Conservation (phyloP, 176 grass and related monocot species). For the Coix lacrymajobi region DNA sequence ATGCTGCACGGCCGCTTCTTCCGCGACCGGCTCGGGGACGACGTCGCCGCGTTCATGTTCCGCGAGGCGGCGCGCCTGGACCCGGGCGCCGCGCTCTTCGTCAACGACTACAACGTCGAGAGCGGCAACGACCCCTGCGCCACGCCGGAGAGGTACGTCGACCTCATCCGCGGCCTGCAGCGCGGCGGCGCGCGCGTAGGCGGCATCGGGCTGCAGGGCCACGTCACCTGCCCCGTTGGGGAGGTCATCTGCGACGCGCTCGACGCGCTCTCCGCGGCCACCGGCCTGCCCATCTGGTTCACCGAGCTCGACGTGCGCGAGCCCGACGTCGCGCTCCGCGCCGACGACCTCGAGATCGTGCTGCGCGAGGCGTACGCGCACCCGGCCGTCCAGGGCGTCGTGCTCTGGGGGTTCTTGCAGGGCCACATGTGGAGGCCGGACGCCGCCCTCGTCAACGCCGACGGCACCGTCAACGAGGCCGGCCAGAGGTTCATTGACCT, state of each 20-base stretch:
- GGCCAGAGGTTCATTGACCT: constrained; percentile 30
- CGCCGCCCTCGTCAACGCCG: constrained; percentile 34
- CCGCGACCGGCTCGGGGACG: constrained; percentile 33
- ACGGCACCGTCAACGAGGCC: constrained; percentile 48
- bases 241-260: constrained; percentile 36
- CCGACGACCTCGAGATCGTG: constrained; percentile 61
- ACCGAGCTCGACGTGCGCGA: constrained; percentile 58
- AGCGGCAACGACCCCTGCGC: constrained; percentile 28
- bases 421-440: constrained; percentile 39
- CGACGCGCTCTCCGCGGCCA: constrained; percentile 18
- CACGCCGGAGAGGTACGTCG: constrained; percentile 38
- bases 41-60: constrained; percentile 23
- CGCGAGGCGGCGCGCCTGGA: constrained; percentile 14
- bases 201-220: constrained; percentile 47
- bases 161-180: constrained; percentile 25
- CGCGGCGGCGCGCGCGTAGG: constrained; percentile 26
- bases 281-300: constrained; percentile 49
- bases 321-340: constrained; percentile 42
- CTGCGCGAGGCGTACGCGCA: constrained; percentile 68
- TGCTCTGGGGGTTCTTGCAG: constrained; percentile 69
- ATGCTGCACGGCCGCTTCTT: constrained; percentile 56
- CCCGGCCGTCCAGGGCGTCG: constrained; percentile 44
- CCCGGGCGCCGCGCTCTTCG: constrained; percentile 20
- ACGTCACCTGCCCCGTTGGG: constrained; percentile 32
- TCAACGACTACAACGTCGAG: constrained; percentile 69